Conservation (phyloP, 2,329 filamentous ascomycete genomes). For the Trichocomaceae sp. region DNA sequence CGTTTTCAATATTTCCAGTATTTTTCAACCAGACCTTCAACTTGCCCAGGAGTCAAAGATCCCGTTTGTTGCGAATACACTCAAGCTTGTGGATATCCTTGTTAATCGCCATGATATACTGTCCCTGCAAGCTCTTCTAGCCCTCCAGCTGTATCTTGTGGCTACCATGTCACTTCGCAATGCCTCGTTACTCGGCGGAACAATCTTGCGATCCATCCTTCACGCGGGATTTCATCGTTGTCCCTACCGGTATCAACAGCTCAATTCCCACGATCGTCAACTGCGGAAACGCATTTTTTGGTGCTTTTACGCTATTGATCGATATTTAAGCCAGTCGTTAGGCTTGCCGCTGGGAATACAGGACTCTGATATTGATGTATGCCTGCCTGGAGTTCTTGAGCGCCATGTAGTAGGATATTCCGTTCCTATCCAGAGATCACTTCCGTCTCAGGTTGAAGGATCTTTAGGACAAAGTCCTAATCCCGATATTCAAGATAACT, state of each 20-base stretch:
- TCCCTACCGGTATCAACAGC: constrained; percentile 45
- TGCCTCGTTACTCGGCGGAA: constrained; percentile 45
- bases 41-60: constrained; percentile 33
- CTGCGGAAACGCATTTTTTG: constrained; percentile 39
- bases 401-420: constrained; percentile 26
- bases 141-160: constrained; percentile 45
- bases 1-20: constrained; percentile 45
- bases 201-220: constrained; percentile 42
- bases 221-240: constrained; percentile 49
- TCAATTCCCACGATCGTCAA: constrained; percentile 37
- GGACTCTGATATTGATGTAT: constrained; percentile 40
- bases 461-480: background rate
- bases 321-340: constrained; percentile 37
- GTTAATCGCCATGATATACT: constrained; percentile 39
- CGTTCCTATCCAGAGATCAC: constrained; percentile 2
- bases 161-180: constrained; percentile 44
- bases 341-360: constrained; percentile 37
- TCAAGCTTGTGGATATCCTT: constrained; percentile 31
- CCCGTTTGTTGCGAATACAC: constrained; percentile 33
- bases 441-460: background rate
- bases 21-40: constrained; percentile 26
- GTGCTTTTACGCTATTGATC: constrained; percentile 37
- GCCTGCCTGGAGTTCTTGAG: constrained; percentile 41
- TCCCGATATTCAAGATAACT: background rate
- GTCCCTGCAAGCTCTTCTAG: constrained; percentile 45